A percentile compares a stretch with the other conserved stretches of the same genome.
Conservation (phyloP, 192 early-diverging fungal species). For the Polychytrium aggregatum region DNA sequence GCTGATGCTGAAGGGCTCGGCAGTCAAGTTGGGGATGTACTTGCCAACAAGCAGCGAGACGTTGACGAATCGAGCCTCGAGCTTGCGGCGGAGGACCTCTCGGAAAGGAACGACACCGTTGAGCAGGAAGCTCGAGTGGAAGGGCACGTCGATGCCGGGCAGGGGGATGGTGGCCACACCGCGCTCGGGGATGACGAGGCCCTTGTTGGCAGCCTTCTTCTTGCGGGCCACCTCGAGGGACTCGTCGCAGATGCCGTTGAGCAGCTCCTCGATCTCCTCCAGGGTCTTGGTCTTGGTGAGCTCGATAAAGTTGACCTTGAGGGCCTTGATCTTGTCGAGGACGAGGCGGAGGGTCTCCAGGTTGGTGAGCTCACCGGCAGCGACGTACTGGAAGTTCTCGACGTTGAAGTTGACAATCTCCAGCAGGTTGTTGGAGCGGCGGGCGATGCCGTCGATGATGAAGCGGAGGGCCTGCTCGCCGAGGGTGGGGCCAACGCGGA, state of each 20-base stretch:
- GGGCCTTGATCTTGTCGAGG: conserved; percentile 76
- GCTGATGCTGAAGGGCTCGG: conserved; percentile 69
- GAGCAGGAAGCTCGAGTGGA: conserved; percentile 90
- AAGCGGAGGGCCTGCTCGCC: conserved; percentile 74
- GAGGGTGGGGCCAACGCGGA: conserved; percentile 75
- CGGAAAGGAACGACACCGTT: conserved; percentile 91
- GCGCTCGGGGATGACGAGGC: conserved; percentile 64
- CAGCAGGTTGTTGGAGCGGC: conserved; percentile 61
- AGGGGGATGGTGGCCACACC: conserved; percentile 86
- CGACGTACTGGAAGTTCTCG: conserved; percentile 92
- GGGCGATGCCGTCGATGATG: conserved; percentile 72
- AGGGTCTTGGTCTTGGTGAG: conserved; percentile 74
- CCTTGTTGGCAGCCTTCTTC: conserved; percentile 45
- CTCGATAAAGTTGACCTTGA: conserved; percentile 78
- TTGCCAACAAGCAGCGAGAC: conserved; percentile 67
- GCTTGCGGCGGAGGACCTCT: conserved; percentile 69
- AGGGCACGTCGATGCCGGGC: conserved; percentile 89
- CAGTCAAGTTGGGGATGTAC: conserved; percentile 94
- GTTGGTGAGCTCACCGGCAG: conserved; percentile 73
- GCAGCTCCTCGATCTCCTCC: conserved; percentile 71
- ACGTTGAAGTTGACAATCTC: conserved; percentile 99
- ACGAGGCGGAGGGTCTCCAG: conserved; percentile 72
- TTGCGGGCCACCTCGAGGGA: conserved; percentile 53
- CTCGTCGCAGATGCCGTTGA: conserved; percentile 66
- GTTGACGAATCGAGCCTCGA: conserved; percentile 74